phyloP scores from a whole-genome alignment of 306 rosid species.

The Cicer cuneatum region DNA sequence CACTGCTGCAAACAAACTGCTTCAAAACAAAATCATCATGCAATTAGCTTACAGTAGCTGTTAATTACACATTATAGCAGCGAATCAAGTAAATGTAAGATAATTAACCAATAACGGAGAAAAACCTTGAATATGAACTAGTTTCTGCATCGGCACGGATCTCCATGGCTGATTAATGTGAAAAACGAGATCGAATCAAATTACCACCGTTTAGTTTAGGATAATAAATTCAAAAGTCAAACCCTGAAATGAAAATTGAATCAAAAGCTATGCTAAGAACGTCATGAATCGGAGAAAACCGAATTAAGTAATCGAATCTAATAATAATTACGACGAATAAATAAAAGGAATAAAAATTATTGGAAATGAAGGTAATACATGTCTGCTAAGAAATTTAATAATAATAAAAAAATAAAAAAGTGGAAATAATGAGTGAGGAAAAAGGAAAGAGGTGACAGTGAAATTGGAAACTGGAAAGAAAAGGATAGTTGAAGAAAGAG shows the following conservation, averaged over 20 bases:
- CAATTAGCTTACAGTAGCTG: not conserved
- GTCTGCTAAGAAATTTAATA: not conserved
- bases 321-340: not conserved
- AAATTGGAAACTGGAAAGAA: not conserved
- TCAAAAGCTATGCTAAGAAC: not conserved
- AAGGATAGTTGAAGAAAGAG: not conserved
- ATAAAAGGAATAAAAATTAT: not conserved
- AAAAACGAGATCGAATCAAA: slow-evolving; percentile 41
- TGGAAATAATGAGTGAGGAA: not conserved
- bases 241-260: slow-evolving; percentile 30
- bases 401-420: not conserved
- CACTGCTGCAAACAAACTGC: slow-evolving; percentile 80
- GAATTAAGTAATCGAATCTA: slow-evolving; percentile 11
- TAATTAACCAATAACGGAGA: not conserved
- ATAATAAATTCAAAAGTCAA: slow-evolving; percentile 6
- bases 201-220: not conserved
- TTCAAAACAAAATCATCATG: slow-evolving; percentile 31
- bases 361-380: slow-evolving; percentile 22
- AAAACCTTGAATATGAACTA: slow-evolving; percentile 59
- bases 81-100: not conserved
- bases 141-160: slow-evolving; percentile 63
- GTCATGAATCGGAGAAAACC: not conserved
- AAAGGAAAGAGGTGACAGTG: not conserved
- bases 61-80: not conserved
- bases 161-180: slow-evolving; percentile 56